Base-by-base conservation (phyloP, 2,329 filamentous ascomycete genomes). In the Trichoderma cornu-damae region DNA sequence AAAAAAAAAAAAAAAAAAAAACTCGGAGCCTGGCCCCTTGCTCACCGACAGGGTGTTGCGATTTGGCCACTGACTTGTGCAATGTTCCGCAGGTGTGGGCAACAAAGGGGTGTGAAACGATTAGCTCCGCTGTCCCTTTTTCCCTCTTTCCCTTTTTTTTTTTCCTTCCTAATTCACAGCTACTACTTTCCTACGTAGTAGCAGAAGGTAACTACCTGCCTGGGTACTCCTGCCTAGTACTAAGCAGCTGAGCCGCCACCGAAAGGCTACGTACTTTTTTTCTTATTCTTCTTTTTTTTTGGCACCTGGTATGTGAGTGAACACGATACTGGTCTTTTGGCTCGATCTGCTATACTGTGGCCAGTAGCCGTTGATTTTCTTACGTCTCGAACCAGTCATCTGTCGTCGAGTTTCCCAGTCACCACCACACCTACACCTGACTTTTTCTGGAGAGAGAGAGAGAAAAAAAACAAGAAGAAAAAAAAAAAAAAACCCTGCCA, bases 81-180 rank as follows among this genome's bases (percentile, higher is more conserved):
- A 58, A 58, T 46, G 48, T 37, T 54, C 35, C 11, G 56, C 49
- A 58, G 56, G 32, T 43, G 54, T 57, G 54, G 34, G 30, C 28
- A 43, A 7, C 28, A 57, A 51, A 50, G 46, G n/a, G 54, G 47
- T 38, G 37, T 49, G 46, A 57, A 44, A 42, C 44, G 14, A 51
- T 50, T 57, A 43, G 47, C 54, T 44, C 37, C 37, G 46, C 28
- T 35, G 38, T 42, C 47, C 30, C 26, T 50, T 50, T 57, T 49
- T n/a, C n/a, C n/a, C n/a, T n/a, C n/a, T n/a, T n/a, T n/a, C n/a
- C n/a, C n/a, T n/a, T n/a, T n/a, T n/a, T n/a, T n/a, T n/a, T n/a
- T n/a, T n/a, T n/a, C n/a, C n/a, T 38, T 49, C 18, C 6, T 11
- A 51, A 44, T 57, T 40, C 28, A 35, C 50, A 42, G 37, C 22